phyloP scores from a whole-genome alignment of 2,329 filamentous ascomycete species.

The Fusarium agapanthi region DNA sequence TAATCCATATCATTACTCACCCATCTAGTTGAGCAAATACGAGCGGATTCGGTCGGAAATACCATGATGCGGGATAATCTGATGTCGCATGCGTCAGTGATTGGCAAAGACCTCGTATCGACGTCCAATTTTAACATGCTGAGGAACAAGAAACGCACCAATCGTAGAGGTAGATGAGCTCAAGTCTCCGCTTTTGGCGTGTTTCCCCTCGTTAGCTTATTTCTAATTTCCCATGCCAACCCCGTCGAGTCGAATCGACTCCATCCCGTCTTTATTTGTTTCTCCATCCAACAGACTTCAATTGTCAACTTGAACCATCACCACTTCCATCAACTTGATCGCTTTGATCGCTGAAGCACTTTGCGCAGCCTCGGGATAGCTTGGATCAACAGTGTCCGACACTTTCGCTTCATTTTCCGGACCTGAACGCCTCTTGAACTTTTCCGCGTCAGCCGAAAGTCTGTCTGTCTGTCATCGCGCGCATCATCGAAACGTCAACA shows the following conservation, averaged over 20 bases:
- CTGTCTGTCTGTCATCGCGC: background rate
- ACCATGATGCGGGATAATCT: background rate
- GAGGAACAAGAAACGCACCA: background rate
- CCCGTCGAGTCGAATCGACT: background rate
- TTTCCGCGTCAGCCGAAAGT: background rate
- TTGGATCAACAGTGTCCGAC: background rate
- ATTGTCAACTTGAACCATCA: background rate
- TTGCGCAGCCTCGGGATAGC: background rate
- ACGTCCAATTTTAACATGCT: background rate
- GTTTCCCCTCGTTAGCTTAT: constrained; percentile 2
- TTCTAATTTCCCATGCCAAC: background rate
- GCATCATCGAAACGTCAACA: constrained; percentile 6
- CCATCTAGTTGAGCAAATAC: background rate
- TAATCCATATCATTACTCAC: background rate
- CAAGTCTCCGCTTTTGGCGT: background rate
- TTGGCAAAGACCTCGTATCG: constrained; percentile 1
- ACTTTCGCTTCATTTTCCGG: constrained; percentile 5
- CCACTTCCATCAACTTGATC: background rate
- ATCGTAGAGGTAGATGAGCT: background rate
- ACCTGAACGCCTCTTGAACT: background rate
- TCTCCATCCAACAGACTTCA: background rate
- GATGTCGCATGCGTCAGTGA: background rate
- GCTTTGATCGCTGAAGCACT: background rate
- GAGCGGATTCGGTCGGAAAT: background rate
- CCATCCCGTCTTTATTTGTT: background rate